Evolutionary conservation across 345 rosid species (phyloP).

Genomic region (Cardiospermum halicacabum): DNA sequence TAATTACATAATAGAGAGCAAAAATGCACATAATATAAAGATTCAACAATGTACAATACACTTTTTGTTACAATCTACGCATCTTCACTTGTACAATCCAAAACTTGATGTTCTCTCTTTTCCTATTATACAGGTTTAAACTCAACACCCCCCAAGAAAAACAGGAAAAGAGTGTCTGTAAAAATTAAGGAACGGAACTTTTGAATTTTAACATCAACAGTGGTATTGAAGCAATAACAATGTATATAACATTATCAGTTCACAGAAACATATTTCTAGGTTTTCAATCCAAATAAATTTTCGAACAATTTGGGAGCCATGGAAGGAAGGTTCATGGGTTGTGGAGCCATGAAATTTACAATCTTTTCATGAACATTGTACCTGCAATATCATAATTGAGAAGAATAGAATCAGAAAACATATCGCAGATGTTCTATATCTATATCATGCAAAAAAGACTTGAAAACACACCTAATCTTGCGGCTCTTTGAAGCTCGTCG

Average conservation of each 20-base stretch:
- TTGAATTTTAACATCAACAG: background rate
- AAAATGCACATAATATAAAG: no score
- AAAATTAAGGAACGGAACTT: no score
- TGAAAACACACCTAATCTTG: conserved; percentile 59
- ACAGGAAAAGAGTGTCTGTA: no score
- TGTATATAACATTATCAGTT: conserved; percentile 1
- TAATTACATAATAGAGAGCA: background rate
- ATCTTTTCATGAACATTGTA: conserved; percentile 77
- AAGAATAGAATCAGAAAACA: background rate
- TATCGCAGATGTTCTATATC: background rate
- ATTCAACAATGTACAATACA: no score
- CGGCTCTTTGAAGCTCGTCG: conserved; percentile 87
- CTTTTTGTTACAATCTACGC: no score
- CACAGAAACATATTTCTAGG: conserved; percentile 22
- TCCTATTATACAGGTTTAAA: no score
- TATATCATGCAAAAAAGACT: background rate
- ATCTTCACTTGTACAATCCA: no score
- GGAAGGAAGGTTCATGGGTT: conserved; percentile 48
- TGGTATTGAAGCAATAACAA: background rate
- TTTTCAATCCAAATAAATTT: conserved; percentile 71
- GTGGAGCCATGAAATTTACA: conserved; percentile 82
- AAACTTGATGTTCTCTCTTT: no score
- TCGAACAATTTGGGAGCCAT: conserved; percentile 75
- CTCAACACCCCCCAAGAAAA: no score
- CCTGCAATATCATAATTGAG: conserved; percentile 27